Evolutionary conservation across 495 filamentous ascomycete species (phyloP).

Genomic region (Aspergillus steynii): DNA sequence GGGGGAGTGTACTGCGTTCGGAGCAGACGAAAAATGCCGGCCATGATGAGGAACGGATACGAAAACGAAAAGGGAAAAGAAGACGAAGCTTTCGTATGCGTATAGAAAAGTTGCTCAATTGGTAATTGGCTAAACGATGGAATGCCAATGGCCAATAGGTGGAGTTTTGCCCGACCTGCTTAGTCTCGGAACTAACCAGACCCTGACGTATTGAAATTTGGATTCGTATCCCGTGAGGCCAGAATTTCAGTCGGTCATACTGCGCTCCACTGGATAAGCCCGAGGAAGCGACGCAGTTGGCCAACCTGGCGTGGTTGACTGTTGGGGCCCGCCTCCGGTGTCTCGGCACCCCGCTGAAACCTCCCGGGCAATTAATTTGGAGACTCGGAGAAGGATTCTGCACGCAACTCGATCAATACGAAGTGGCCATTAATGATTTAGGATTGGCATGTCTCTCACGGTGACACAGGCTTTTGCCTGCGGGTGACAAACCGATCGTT

Average conservation of each 20-base stretch:
- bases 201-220: background rate
- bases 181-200: background rate
- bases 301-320: background rate
- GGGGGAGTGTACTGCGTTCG: conserved; percentile 41
- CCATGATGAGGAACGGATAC: conserved; percentile 26
- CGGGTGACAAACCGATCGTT: background rate
- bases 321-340: background rate
- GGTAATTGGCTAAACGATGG: background rate
- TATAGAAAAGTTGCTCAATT: background rate
- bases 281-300: background rate
- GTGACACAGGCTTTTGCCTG: background rate
- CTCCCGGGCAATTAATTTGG: background rate
- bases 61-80: background rate
- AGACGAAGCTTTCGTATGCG: conserved; percentile 3
- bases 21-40: conserved; percentile 38
- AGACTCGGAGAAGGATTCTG: background rate
- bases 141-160: background rate
- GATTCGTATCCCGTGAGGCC: background rate
- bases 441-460: background rate
- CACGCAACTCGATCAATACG: background rate
- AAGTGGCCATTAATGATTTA: background rate
- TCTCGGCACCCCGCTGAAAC: background rate
- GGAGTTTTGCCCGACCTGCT: background rate
- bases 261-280: background rate
- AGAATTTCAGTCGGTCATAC: background rate